Evolutionary conservation across 768 basidiomycete species (phyloP).

Genomic region (Naganishia kalamii): DNA sequence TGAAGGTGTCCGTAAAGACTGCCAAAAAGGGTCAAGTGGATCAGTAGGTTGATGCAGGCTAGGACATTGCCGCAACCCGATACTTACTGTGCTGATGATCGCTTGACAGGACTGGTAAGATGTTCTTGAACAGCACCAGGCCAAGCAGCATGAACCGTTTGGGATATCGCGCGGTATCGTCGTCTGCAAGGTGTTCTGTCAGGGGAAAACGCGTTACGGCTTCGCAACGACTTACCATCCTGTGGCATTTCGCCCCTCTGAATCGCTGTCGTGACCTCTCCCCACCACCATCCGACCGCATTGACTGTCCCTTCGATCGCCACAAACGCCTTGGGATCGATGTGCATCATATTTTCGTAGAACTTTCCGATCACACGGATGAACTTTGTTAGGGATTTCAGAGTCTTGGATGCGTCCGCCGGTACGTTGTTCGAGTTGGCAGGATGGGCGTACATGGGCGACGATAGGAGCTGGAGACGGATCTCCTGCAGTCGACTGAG

Average conservation of each 20-base stretch:
- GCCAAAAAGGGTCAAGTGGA: neutral
- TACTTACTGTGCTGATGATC: slow-evolving; percentile 40
- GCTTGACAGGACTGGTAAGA: slow-evolving; percentile 38
- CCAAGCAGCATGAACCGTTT: slow-evolving; percentile 44
- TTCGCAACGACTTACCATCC: slow-evolving; percentile 33
- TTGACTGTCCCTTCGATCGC: slow-evolving; percentile 30
- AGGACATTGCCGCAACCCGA: neutral
- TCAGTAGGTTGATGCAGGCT: neutral
- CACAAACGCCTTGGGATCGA: slow-evolving; percentile 42
- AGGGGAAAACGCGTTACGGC: neutral
- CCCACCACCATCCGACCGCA: slow-evolving; percentile 47
- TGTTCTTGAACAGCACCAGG: slow-evolving; percentile 44
- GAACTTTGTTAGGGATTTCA: slow-evolving; percentile 37
- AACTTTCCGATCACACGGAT: slow-evolving; percentile 43
- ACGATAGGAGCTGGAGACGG: slow-evolving; percentile 22
- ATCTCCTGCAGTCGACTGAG: slow-evolving; percentile 21
- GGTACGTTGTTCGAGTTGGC: neutral
- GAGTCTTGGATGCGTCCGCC: slow-evolving; percentile 25
- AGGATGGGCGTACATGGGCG: slow-evolving; percentile 17
- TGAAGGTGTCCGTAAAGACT: slow-evolving; percentile 43
- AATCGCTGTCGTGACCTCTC: slow-evolving; percentile 39
- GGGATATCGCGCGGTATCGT: slow-evolving; percentile 34
- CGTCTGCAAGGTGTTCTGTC: slow-evolving; percentile 25
- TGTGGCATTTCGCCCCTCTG: slow-evolving; percentile 37
- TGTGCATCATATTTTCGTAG: slow-evolving; percentile 38